Conservation (phyloP, 2,329 filamentous ascomycete species). For the Alternaria triticina region DNA sequence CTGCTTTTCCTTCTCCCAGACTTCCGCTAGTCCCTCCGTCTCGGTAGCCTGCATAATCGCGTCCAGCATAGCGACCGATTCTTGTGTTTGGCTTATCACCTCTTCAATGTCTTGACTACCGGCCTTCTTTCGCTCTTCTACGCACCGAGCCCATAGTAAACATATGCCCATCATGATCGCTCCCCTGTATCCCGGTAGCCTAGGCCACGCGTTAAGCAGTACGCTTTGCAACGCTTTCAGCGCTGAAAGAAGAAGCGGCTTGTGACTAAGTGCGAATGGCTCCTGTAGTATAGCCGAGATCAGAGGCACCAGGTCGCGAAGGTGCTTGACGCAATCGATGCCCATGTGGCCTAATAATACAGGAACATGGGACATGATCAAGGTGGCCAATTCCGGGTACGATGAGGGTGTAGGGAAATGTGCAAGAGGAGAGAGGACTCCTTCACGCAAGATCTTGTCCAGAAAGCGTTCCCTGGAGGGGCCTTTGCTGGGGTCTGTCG, state of each 20-base stretch:
- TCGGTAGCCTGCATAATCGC: constrained; percentile 26
- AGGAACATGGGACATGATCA: constrained; percentile 61
- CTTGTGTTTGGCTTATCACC: constrained; percentile 27
- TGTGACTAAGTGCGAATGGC: constrained; percentile 67
- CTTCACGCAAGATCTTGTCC: constrained; percentile 53
- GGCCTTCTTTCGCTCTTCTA: constrained; percentile 26
- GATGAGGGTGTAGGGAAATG: constrained; percentile 60
- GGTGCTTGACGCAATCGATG: constrained; percentile 69
- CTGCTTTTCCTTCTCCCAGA: constrained; percentile 25
- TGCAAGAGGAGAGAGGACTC: constrained; percentile 54
- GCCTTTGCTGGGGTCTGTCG: constrained; percentile 11
- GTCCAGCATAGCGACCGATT: constrained; percentile 36
- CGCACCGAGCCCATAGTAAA: constrained; percentile 44
- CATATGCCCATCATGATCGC: constrained; percentile 67
- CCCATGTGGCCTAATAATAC: constrained; percentile 63
- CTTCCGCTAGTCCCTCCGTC: constrained; percentile 2
- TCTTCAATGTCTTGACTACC: constrained; percentile 19
- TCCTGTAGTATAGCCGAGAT: constrained; percentile 70
- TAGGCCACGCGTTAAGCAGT: constrained; percentile 72
- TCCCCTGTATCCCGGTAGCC: constrained; percentile 67
- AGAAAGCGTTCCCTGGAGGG: constrained; percentile 43
- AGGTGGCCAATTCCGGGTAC: constrained; percentile 62
- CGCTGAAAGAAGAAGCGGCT: constrained; percentile 61
- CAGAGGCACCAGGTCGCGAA: constrained; percentile 73
- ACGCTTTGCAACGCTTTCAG: constrained; percentile 62